phyloP scores from a whole-genome alignment of 441 rosid species.

The Rhodomyrtus psidioides region DNA sequence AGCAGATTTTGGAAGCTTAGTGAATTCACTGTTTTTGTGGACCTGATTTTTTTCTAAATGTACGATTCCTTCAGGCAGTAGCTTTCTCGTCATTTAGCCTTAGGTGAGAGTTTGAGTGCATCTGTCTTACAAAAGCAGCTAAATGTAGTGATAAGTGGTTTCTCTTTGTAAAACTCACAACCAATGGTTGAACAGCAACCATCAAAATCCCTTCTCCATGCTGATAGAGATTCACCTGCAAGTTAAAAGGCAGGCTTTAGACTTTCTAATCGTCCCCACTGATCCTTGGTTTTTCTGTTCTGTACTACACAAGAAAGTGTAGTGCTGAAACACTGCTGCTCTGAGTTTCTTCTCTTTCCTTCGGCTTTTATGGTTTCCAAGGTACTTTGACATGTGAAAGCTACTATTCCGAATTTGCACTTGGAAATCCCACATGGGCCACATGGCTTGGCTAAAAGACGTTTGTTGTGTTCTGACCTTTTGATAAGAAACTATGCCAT shows the following conservation, averaged over 20 bases:
- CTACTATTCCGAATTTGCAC: not conserved
- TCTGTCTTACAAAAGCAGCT: not conserved
- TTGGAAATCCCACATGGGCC: not conserved
- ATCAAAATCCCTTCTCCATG: not conserved
- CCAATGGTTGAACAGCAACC: not conserved
- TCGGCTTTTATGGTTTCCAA: not conserved
- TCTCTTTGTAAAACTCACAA: not conserved
- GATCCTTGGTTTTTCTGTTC: not conserved
- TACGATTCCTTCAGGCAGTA: not conserved
- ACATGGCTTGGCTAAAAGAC: not conserved
- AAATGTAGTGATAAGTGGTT: not conserved
- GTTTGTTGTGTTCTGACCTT: not conserved
- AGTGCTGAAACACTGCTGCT: not conserved
- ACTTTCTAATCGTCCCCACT: not conserved
- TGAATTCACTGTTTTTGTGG: not conserved
- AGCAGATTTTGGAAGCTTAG: not conserved
- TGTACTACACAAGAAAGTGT: not conserved
- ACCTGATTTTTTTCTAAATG: not conserved
- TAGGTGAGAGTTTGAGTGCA: not conserved
- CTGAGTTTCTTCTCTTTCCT: not conserved
- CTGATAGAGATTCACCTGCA: not conserved
- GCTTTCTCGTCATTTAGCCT: not conserved
- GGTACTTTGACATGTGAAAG: not conserved
- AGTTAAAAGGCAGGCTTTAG: not conserved
- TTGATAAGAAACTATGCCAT: not conserved